Percentiles rank a stretch among this genome's conserved stretches.
Evolutionary conservation across 192 early-diverging fungal species (phyloP).

Genomic region (Linnemannia elongata): DNA sequence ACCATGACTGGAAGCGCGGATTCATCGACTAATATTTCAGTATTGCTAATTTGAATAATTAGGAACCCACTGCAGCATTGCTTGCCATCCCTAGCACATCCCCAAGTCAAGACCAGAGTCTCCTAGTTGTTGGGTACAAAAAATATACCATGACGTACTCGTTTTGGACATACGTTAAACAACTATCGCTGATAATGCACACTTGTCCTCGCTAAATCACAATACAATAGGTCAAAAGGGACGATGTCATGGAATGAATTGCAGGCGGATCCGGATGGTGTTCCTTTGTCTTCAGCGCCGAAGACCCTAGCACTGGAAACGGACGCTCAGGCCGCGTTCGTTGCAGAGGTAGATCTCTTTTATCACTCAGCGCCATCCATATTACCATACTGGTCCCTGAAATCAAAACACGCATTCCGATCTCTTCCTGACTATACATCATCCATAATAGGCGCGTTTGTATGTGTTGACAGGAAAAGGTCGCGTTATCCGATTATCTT

Average conservation of each 20-base stretch:
- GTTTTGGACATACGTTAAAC: background rate
- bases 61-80: background rate
- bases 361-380: background rate
- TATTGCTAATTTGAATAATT: background rate
- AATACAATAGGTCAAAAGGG: background rate
- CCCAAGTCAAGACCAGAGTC: background rate
- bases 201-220: background rate
- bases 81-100: background rate
- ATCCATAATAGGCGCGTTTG: background rate
- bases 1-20: background rate
- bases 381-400: background rate
- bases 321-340: background rate
- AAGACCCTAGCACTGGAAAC: background rate
- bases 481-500: background rate
- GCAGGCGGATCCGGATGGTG: background rate
- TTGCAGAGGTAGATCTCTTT: background rate
- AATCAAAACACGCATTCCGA: background rate
- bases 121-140: background rate
- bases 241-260: background rate
- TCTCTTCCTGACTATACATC: background rate
- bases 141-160: background rate
- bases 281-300: background rate
- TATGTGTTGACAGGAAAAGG: constrained; percentile 8
- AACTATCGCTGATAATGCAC: background rate
- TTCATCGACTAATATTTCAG: background rate